phyloP scores from a whole-genome alignment of 768 basidiomycete species.

The Nidula microcarpa region DNA sequence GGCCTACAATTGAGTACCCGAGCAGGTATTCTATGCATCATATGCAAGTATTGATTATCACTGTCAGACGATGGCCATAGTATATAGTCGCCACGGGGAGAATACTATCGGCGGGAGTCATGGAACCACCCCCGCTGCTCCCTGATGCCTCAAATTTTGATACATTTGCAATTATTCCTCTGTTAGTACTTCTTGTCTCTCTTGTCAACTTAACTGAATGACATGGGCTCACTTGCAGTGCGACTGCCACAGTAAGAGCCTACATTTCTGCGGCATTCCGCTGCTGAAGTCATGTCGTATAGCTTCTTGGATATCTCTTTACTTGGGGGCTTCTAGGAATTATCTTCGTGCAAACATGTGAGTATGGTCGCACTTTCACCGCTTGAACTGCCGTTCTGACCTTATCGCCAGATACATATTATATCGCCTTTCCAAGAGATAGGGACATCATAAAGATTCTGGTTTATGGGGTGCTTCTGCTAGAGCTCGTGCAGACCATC shows the following conservation, averaged over 20 bases:
- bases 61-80: no score
- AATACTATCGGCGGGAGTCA: no score
- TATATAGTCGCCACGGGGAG: no score
- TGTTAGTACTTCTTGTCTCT: background rate
- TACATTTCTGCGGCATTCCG: background rate
- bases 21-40: no score
- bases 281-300: background rate
- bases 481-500: slow-evolving; percentile 4
- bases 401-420: slow-evolving; percentile 4
- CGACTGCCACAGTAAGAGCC: background rate
- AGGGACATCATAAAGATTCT: slow-evolving; percentile 1
- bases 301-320: background rate
- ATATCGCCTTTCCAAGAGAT: slow-evolving; percentile 7
- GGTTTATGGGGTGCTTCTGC: slow-evolving; percentile 1
- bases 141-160: background rate
- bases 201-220: background rate
- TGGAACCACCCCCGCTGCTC: background rate
- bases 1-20: no score
- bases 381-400: background rate
- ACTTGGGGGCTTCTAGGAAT: background rate
- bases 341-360: background rate
- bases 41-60: no score
- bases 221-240: background rate
- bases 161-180: background rate
- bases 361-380: background rate